Evolutionary conservation across 139 green algal species (phyloP).

Genomic region (Chlorella sp.): DNA sequence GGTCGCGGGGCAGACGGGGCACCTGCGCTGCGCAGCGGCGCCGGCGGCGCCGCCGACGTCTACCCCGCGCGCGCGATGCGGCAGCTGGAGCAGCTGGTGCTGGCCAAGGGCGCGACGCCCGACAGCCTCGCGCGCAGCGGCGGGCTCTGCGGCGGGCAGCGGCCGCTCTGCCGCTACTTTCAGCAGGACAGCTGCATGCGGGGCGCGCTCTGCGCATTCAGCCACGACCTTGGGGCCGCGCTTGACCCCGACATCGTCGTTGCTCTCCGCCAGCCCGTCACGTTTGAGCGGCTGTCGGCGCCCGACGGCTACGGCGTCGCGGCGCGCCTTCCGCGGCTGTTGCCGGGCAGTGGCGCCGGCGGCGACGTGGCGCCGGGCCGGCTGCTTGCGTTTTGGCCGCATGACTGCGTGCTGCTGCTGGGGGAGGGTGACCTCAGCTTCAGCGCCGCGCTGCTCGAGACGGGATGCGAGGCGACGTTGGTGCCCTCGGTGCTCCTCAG

Average conservation of each 20-base stretch:
- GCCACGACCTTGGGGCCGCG: not conserved
- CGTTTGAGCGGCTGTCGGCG: not conserved
- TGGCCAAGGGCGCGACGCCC: not conserved
- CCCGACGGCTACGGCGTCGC: not conserved
- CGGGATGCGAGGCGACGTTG: not conserved
- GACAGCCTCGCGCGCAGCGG: not conserved
- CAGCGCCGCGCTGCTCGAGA: constrained; percentile 14
- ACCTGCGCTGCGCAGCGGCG: too few relatives aligned
- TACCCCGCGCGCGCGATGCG: too few relatives aligned
- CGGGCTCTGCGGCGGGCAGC: not conserved
- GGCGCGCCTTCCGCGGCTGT: not conserved
- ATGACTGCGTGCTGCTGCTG: constrained; percentile 32
- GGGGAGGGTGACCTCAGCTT: constrained; percentile 52
- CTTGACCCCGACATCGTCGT: not conserved
- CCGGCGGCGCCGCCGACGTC: too few relatives aligned
- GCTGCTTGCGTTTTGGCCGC: not conserved
- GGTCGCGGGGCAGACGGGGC: too few relatives aligned
- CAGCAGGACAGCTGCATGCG: not conserved
- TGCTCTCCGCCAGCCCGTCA: not conserved
- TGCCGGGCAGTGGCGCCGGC: not conserved
- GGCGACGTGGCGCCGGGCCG: too few relatives aligned
- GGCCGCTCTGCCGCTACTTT: constrained; percentile 14
- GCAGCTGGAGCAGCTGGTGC: constrained; percentile 1
- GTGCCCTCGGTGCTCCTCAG: not conserved
- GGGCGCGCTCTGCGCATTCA: not conserved